These are phyloP conservation scores for Trypanosoma caninum DNA, from an alignment of 208 protist genomes.

Conservation along the genomic window DNA sequence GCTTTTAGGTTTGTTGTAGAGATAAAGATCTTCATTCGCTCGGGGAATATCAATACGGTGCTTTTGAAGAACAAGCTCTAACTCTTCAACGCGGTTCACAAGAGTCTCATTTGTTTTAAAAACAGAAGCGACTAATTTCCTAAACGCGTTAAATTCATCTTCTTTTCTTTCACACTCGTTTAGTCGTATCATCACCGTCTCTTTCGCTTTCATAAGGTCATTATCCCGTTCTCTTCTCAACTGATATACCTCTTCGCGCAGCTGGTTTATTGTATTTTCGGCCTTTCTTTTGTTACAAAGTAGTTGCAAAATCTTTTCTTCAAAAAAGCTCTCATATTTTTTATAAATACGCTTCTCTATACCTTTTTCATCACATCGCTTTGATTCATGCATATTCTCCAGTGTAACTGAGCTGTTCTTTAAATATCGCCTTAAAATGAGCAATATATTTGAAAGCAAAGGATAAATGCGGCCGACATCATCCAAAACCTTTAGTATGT, in stretches of 20 bases:
- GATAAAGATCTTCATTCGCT: conserved; percentile 31
- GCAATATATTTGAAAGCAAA: conserved; percentile 23
- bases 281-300: conserved; percentile 39
- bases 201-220: conserved; percentile 55
- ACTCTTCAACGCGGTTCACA: conserved; percentile 51
- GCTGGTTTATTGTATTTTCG: conserved; percentile 24
- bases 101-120: conserved; percentile 70
- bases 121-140: conserved; percentile 69
- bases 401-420: conserved; percentile 25
- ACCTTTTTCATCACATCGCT: conserved; percentile 29
- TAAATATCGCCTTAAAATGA: conserved; percentile 34
- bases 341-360: conserved; percentile 39
- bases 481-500: conserved; percentile 29
- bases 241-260: conserved; percentile 39
- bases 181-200: conserved; percentile 48
- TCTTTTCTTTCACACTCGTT: conserved; percentile 65
- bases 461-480: conserved; percentile 43
- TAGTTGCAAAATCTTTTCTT: conserved; percentile 53
- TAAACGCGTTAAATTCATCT: conserved; percentile 65
- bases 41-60: conserved; percentile 60
- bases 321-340: conserved; percentile 64
- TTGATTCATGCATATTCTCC: conserved; percentile 20
- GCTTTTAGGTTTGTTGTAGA: conserved; percentile 31
- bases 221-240: conserved; percentile 57
- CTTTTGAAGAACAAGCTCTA: conserved; percentile 41